A percentile compares a stretch with the other conserved stretches of the same genome.
phyloP scores from a whole-genome alignment of 2,329 filamentous ascomycete species.

The Graphium sp. region DNA sequence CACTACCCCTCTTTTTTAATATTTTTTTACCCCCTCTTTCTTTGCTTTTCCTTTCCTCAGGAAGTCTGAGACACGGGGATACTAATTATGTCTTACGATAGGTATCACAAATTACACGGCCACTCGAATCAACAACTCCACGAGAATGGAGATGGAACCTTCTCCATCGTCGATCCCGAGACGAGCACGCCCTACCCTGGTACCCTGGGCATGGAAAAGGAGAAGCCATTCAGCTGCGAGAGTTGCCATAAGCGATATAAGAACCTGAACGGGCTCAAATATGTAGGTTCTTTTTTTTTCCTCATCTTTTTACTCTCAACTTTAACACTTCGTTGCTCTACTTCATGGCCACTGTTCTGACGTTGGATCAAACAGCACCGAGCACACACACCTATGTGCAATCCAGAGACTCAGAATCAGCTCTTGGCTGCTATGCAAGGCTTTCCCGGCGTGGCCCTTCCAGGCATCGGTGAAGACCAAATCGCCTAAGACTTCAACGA shows the following conservation, averaged over 20 bases:
- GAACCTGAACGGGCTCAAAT: constrained; percentile 97
- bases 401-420: constrained; percentile 6
- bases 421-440: constrained; percentile 3
- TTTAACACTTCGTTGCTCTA: not conserved
- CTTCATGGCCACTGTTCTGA: not conserved
- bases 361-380: constrained; percentile 5
- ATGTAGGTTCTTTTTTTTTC: constrained; percentile 33
- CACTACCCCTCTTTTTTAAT: constrained; percentile 5
- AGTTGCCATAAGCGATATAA: constrained; percentile 97
- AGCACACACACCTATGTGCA: constrained; percentile 8
- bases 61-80: not conserved
- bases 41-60: constrained; percentile 5
- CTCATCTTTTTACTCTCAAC: not conserved
- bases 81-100: constrained; percentile 15
- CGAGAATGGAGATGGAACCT: constrained; percentile 92
- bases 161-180: constrained; percentile 94
- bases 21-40: constrained; percentile 1
- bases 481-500: not conserved
- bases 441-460: too few relatives aligned
- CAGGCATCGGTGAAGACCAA: too few relatives aligned
- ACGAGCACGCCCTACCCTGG: constrained; percentile 89
- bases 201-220: constrained; percentile 98
- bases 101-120: constrained; percentile 65
- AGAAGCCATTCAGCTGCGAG: constrained; percentile 96
- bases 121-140: constrained; percentile 95